phyloP scores from a whole-genome alignment of 1,284 basidiomycete genomes.

The Cryptococcus sp. region DNA sequence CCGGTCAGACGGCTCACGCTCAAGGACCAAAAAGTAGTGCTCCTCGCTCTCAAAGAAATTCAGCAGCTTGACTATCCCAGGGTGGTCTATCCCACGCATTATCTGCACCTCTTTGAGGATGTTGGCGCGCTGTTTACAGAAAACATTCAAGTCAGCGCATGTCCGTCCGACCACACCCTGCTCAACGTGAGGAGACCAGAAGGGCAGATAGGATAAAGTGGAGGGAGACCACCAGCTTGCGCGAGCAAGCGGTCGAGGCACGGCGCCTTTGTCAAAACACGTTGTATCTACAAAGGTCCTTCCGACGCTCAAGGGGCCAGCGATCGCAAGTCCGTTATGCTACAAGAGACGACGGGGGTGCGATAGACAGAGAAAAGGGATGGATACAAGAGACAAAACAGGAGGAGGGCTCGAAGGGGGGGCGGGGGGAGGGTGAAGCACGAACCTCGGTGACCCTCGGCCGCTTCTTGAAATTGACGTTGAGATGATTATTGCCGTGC shows the following conservation, averaged over 20 bases:
- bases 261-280: not conserved
- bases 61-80: constrained; percentile 81
- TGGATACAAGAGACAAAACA: not conserved
- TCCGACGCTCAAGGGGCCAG: constrained; percentile 28
- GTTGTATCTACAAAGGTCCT: constrained; percentile 9
- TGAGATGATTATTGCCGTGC: constrained; percentile 88
- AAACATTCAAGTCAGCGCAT: constrained; percentile 1
- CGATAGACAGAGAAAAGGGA: constrained; percentile 1
- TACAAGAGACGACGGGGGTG: not conserved
- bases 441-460: constrained; percentile 92
- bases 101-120: constrained; percentile 99
- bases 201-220: not conserved
- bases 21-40: constrained; percentile 91
- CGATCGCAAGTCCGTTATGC: constrained; percentile 18
- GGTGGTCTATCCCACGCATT: constrained; percentile 92
- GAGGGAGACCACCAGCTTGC: too few relatives aligned
- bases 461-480: constrained; percentile 85
- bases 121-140: constrained; percentile 74
- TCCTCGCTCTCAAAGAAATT: constrained; percentile 89
- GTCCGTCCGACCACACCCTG: not conserved
- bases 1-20: constrained; percentile 59
- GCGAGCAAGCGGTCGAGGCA: not conserved
- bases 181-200: not conserved
- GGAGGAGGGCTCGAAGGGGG: not conserved
- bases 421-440: constrained; percentile 12